These are phyloP conservation scores for Colletotrichum tofieldiae DNA, from an alignment of 2,329 filamentous ascomycete species.

Conservation along the genomic window DNA sequence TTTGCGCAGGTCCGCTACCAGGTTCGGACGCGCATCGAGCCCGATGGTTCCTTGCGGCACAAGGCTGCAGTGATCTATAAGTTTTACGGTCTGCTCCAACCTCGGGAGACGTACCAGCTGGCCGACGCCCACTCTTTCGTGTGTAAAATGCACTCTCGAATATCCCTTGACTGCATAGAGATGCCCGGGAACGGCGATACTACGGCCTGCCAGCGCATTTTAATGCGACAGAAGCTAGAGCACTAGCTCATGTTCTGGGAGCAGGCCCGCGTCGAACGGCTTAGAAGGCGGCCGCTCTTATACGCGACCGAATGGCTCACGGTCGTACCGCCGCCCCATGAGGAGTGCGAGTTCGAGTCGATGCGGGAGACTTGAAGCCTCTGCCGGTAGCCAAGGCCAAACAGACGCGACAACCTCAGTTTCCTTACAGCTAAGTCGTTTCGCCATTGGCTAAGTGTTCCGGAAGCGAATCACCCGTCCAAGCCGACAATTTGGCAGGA, in stretches of 20 bases:
- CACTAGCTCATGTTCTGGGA: neutral
- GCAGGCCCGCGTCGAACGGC: neutral
- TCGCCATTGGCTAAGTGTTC: conserved; percentile 16
- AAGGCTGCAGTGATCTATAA: neutral
- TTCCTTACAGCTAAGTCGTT: conserved; percentile 8
- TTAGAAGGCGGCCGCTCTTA: neutral
- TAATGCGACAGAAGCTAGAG: neutral
- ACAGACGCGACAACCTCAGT: neutral
- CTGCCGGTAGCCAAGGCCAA: neutral
- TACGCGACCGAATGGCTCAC: neutral
- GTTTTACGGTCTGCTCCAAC: neutral
- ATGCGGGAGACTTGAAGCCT: neutral
- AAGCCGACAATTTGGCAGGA: conserved; percentile 7
- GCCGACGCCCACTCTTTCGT: neutral
- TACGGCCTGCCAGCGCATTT: neutral
- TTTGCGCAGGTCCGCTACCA: neutral
- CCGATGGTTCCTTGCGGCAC: neutral
- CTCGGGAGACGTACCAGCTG: neutral
- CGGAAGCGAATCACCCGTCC: conserved; percentile 21
- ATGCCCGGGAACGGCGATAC: neutral
- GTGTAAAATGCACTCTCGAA: neutral
- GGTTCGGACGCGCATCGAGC: neutral
- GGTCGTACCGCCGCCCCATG: neutral
- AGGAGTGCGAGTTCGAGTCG: neutral
- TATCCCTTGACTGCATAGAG: no score